phyloP scores from a whole-genome alignment of 2,329 filamentous ascomycete species.

The Aspergillus glaucus region DNA sequence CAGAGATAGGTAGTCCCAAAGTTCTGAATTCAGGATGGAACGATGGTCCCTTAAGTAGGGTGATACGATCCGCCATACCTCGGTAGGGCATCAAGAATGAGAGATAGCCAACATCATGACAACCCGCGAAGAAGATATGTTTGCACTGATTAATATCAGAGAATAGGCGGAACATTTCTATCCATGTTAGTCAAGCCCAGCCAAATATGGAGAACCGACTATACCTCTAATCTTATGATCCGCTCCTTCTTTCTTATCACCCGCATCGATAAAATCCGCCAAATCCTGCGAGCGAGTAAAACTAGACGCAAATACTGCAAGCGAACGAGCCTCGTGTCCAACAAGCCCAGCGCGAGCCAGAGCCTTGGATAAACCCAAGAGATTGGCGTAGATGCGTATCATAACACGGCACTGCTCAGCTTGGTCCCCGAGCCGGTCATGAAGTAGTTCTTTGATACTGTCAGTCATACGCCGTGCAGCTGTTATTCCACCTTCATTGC shows the following conservation, averaged over 20 bases:
- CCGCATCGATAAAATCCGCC: constrained; percentile 58
- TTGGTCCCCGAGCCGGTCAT: constrained; percentile 35
- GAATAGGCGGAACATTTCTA: constrained; percentile 42
- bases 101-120: constrained; percentile 55
- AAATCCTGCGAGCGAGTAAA: constrained; percentile 54
- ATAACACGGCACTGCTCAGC: constrained; percentile 49
- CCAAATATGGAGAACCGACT: constrained; percentile 3
- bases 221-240: constrained; percentile 55
- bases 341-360: constrained; percentile 45
- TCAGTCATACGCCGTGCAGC: constrained; percentile 52
- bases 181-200: neutral
- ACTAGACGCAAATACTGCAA: constrained; percentile 50
- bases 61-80: constrained; percentile 47
- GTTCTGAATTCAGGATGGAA: constrained; percentile 50
- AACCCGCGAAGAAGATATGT: constrained; percentile 59
- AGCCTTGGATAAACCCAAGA: constrained; percentile 47
- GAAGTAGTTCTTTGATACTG: constrained; percentile 43
- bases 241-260: constrained; percentile 54
- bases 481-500: constrained; percentile 49
- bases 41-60: constrained; percentile 47
- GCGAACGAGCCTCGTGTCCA: constrained; percentile 50
- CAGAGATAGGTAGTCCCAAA: constrained; percentile 46
- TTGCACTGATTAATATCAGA: constrained; percentile 56
- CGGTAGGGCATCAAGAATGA: constrained; percentile 50
- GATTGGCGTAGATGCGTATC: constrained; percentile 52